Base-by-base conservation (phyloP, 140 eudicot genomes). In the Artemisia princeps region DNA sequence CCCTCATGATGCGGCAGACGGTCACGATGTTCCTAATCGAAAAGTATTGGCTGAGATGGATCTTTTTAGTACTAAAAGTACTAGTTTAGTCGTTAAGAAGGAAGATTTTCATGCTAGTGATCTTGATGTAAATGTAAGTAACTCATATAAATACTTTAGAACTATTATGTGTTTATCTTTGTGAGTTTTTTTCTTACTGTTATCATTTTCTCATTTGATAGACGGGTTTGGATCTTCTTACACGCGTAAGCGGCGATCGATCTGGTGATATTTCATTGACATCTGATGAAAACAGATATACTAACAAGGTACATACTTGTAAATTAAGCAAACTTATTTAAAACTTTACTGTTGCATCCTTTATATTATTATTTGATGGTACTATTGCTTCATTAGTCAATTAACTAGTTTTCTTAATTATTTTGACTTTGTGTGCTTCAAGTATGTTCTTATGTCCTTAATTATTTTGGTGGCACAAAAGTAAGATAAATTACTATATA, bases 171-270 rank as follows among this genome's bases (percentile, higher is more conserved):
- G 6, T 3, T 26, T 9, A 12, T 30, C 17, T 2, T 33, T 37
- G 2, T 12, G 6, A 26, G 10, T 13, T 4, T 24, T 26, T 11
- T 15, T 33, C 26, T 76, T 22, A 51, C 22, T 40, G 44, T 37
- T 37, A 37, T 37, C 1, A n/a, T 45, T 28, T 72, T 60, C 19
- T 62, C 13, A 2, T 60, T 3, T 44, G 64, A 5, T 66, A 89
- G 95, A 86, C 81, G n/a, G 85, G 95, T 60, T 75, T 89, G 80
- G 84, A 84, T 63, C 91, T 89, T 59, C 80, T 78, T 37, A 82
- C 85, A 0, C 70, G 75, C 6, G 20, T 12, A 61, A 83, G 86
- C 28, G 84, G 44, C 44, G 44, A 86, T 66, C 91, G 75, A 57
- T 57, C 73, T 54, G 83, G 87, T 65, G 23, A 72, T 60, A 79